phyloP scores from a whole-genome alignment of 495 filamentous ascomycete species.

The Platismatia glauca region DNA sequence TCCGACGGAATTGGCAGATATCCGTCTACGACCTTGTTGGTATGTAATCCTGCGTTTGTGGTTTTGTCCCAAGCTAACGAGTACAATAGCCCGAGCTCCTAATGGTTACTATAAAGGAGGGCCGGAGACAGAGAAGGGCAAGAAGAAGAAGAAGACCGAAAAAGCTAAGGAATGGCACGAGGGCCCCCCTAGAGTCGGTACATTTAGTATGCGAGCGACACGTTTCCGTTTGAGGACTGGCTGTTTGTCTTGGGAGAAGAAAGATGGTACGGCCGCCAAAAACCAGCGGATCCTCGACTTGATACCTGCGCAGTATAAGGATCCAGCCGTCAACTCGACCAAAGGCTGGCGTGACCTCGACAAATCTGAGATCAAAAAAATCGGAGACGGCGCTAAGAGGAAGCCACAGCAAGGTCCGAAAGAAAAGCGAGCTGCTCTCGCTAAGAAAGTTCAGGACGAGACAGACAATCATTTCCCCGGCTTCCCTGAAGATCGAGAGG shows the following conservation, averaged over 20 bases:
- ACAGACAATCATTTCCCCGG: background rate
- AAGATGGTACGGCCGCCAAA: background rate
- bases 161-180: background rate
- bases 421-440: background rate
- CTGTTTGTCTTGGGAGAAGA: background rate
- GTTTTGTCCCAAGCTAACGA: background rate
- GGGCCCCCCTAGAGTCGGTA: background rate
- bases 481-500: background rate
- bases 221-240: slow-evolving; percentile 1
- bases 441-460: background rate
- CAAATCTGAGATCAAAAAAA: background rate
- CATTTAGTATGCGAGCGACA: background rate
- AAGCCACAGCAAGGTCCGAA: background rate
- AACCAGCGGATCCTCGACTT: background rate
- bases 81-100: background rate
- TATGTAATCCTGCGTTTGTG: background rate
- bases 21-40: slow-evolving; percentile 1
- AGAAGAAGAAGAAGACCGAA: background rate
- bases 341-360: background rate
- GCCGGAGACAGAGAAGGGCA: background rate
- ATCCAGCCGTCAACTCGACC: background rate
- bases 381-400: background rate
- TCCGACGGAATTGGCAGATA: slow-evolving; percentile 1
- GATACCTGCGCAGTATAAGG: background rate
- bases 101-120: background rate